Percentiles rank a stretch among this genome's conserved stretches.
These are phyloP conservation scores for Loxodes magnus DNA, from an alignment of 73 alveolate species.

Conservation along the genomic window DNA sequence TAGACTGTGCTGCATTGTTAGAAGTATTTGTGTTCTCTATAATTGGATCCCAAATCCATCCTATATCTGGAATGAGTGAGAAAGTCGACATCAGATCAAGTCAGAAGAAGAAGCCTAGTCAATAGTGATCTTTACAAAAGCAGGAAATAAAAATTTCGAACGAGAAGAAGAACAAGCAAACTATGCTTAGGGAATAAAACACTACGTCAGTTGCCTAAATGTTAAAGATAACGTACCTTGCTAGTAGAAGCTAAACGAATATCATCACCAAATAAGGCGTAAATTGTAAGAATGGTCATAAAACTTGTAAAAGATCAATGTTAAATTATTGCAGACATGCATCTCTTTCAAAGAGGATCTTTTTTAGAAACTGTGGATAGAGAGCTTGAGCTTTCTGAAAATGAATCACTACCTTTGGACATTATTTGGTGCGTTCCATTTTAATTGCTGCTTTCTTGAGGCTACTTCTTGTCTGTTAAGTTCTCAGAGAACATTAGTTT, in stretches of 20 bases:
- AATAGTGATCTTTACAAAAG: background rate
- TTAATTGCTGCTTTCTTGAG: no score
- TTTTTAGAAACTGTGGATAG: no score
- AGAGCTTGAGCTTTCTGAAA: no score
- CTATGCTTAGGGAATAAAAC: slow-evolving; percentile 9
- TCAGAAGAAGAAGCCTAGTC: slow-evolving; percentile 47
- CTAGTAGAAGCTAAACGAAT: slow-evolving; percentile 39
- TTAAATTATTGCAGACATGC: no score
- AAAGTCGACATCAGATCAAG: slow-evolving; percentile 61
- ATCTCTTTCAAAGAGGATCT: no score
- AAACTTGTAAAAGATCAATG: no score
- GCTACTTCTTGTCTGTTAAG: no score
- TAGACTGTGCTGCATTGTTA: slow-evolving; percentile 14
- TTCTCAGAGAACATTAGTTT: no score
- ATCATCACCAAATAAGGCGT: slow-evolving; percentile 79
- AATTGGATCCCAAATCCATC: slow-evolving; percentile 29
- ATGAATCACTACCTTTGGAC: no score
- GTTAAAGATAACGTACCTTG: no score
- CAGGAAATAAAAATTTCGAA: slow-evolving; percentile 14
- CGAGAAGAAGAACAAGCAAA: slow-evolving; percentile 2
- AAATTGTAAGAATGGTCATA: slow-evolving; percentile 60
- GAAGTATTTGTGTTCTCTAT: slow-evolving; percentile 14
- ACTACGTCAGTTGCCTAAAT: slow-evolving; percentile 42
- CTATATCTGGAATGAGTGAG: slow-evolving; percentile 58
- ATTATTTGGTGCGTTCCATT: no score